A percentile compares a stretch with the other conserved stretches of the same genome.
phyloP scores from a whole-genome alignment of 1,284 basidiomycete species.

The Meripilus lineatus region DNA sequence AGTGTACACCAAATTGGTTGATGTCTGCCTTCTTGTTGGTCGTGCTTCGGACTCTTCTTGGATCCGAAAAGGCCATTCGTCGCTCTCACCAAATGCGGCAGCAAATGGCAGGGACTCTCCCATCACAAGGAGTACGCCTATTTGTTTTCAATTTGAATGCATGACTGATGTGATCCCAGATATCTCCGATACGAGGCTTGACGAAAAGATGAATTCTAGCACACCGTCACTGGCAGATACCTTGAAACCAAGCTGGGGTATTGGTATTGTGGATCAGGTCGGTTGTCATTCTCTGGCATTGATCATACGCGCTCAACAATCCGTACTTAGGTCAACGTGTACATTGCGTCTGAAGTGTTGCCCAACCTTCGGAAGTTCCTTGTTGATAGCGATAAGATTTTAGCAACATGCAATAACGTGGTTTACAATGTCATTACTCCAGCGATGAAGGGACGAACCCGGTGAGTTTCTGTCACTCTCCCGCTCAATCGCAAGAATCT shows the following conservation, averaged over 20 bases:
- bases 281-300: conserved; percentile 9
- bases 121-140: conserved; percentile 38
- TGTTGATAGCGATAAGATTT: conserved; percentile 82
- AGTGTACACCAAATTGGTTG: conserved; percentile 80
- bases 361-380: conserved; percentile 80
- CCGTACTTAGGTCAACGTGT: conserved; percentile 77
- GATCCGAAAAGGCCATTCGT: conserved; percentile 67
- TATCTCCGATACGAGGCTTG: conserved; percentile 37
- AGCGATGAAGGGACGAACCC: conserved; percentile 67
- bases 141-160: conserved; percentile 1
- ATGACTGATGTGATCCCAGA: conserved; percentile 9
- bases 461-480: conserved; percentile 36
- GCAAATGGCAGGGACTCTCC: conserved; percentile 70
- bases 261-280: conserved; percentile 53
- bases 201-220: conserved; percentile 53
- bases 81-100: conserved; percentile 34
- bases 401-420: conserved; percentile 75
- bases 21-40: conserved; percentile 76
- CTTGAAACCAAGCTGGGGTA: conserved; percentile 34
- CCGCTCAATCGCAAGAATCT: not conserved
- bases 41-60: conserved; percentile 76
- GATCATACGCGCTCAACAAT: not conserved
- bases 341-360: conserved; percentile 66
- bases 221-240: conserved; percentile 39
- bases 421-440: conserved; percentile 86